Evolutionary conservation across 2,329 filamentous ascomycete genomes (phyloP), one percentile per base, ranked within the genome.

Genomic region (Laburnicola sp.): DNA sequence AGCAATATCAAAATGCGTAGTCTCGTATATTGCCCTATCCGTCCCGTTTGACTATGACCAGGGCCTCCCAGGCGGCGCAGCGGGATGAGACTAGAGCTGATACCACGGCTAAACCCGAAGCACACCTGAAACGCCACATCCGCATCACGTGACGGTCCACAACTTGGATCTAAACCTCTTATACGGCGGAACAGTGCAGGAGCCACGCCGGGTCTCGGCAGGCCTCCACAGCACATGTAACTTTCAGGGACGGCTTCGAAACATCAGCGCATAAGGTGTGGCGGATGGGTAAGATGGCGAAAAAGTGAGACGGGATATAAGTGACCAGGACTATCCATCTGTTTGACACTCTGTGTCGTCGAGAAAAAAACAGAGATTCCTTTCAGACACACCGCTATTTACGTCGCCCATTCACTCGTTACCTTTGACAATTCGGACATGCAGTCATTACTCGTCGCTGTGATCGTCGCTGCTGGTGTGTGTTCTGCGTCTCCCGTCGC

Each of bases 401-500:
- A 36, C 32, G 43, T 48, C 45, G 41, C 35, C 31, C 38, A 45
- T 49, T 46, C 45, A 43, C 53, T 47, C 32, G 31, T 25, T 37
- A 35, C 38, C 25, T 27, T n/a, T 27, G 25, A 43, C 25, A 38
- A 31, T 21, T 27, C 42, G 21, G 51, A 32, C 10, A 60, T 60
- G 57, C 56, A 50, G 37, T 38, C 48, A n/a, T 11, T 51, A n/a
- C 16, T 57, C 34, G 34, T 57, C 27, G 35, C 41, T 25, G 9
- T 51, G 8, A 9, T 55, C 21, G 48, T 42, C 11, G 45, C 26
- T 28, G 32, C 45, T 36, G 41, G 37, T 35, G 53, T 41, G n/a
- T 45, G 57, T 23, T 36, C 63, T 26, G 62, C 62, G n/a, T 62
- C 62, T 35, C 60, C 65, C 8, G 47, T 63, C 36, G 34, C 51